phyloP scores from a whole-genome alignment of 2,329 filamentous ascomycete genomes.

The Phialemoniopsis sp. region DNA sequence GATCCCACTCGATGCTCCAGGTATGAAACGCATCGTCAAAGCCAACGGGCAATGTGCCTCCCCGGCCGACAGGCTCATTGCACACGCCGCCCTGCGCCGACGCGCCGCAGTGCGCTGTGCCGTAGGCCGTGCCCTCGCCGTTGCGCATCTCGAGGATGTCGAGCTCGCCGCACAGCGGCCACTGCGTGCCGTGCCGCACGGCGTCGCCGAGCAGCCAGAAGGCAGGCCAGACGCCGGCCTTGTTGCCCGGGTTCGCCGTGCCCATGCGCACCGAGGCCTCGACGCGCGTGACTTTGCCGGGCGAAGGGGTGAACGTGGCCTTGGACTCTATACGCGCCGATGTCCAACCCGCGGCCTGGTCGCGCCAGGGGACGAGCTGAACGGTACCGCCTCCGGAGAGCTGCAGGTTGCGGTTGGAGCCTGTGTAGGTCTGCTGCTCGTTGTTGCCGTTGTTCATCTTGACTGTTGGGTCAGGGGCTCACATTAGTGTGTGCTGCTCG shows the following conservation, averaged over 20 bases:
- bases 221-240: conserved; percentile 55
- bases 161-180: conserved; percentile 52
- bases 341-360: conserved; percentile 39
- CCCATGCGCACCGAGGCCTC: conserved; percentile 45
- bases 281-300: conserved; percentile 39
- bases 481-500: no score
- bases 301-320: conserved; percentile 37
- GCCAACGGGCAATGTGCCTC: conserved; percentile 26
- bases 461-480: no score
- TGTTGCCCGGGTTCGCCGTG: conserved; percentile 24
- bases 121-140: conserved; percentile 39
- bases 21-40: conserved; percentile 37
- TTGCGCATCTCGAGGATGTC: conserved; percentile 55
- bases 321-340: conserved; percentile 50
- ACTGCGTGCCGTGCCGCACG: conserved; percentile 39
- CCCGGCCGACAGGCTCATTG: conserved; percentile 43
- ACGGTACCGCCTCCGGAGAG: conserved; percentile 44
- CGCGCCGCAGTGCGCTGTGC: conserved; percentile 47
- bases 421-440: conserved; percentile 46
- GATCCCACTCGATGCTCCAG: conserved; percentile 44
- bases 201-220: conserved; percentile 54
- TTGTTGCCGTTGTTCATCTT: conserved; percentile 58
- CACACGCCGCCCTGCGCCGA: conserved; percentile 38
- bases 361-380: conserved; percentile 44
- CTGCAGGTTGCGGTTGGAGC: conserved; percentile 41